Evolutionary conservation across 108 stramenopile species (phyloP).

Genomic region (Mediolabrus comicus): DNA sequence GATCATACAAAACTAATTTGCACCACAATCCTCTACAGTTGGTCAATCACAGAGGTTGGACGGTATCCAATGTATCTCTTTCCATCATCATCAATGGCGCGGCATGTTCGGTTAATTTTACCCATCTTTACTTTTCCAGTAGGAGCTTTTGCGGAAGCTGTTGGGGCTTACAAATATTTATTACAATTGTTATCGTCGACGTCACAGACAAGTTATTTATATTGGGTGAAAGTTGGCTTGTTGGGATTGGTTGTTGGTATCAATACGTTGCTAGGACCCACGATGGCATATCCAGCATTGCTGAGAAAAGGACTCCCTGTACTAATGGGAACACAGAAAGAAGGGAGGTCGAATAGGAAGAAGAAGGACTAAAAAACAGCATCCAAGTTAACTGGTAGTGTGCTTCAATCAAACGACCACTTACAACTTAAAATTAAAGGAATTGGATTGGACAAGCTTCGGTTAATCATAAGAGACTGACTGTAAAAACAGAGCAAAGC

Average conservation of each 20-base stretch:
- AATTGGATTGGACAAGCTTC: no score
- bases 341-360: not conserved
- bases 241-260: conserved; percentile 34
- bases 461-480: no score
- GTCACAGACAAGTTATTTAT: not conserved
- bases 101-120: conserved; percentile 42
- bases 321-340: conserved; percentile 17
- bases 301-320: conserved; percentile 53
- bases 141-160: conserved; percentile 37
- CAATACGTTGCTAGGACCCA: conserved; percentile 50
- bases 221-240: conserved; percentile 30
- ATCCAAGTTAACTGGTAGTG: no score
- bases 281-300: conserved; percentile 52
- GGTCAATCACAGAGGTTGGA: conserved; percentile 48
- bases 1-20: not conserved
- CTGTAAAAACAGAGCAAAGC: no score
- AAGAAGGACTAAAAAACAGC: not conserved
- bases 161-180: conserved; percentile 40
- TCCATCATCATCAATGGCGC: conserved; percentile 20
- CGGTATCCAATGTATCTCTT: conserved; percentile 65
- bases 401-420: no score
- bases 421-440: no score
- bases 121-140: conserved; percentile 53
- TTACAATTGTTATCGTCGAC: not conserved
- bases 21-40: conserved; percentile 25